Conservation (phyloP, 305 asterid genomes). For the Lippia alba region DNA sequence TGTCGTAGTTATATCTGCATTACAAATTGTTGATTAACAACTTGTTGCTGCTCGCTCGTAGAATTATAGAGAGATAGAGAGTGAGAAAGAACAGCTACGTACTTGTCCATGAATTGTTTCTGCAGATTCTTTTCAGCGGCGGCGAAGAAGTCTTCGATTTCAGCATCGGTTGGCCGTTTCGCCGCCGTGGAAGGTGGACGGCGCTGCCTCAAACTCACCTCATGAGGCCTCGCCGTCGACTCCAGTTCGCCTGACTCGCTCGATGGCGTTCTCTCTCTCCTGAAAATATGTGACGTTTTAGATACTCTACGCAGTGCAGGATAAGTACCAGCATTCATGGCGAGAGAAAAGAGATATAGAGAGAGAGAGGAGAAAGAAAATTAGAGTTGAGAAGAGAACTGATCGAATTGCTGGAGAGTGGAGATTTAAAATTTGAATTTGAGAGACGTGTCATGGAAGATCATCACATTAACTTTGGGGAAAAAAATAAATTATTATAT, state of each 20-base stretch:
- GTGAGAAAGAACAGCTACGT: conserved; percentile 24
- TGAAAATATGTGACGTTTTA: conserved; percentile 25
- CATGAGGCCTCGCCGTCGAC: conserved; percentile 37
- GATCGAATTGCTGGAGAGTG: conserved; percentile 1
- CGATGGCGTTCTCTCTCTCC: conserved; percentile 45
- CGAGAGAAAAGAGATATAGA: no score
- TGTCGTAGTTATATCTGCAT: conserved; percentile 71
- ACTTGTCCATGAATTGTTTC: conserved; percentile 55
- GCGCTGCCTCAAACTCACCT: conserved; percentile 33
- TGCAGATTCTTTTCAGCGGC: conserved; percentile 57
- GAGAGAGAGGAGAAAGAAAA: not conserved
- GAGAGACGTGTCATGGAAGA: conserved; percentile 33
- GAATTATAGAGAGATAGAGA: no score
- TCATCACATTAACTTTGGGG: conserved; percentile 23
- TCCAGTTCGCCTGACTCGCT: conserved; percentile 46
- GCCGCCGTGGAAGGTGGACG: conserved; percentile 30
- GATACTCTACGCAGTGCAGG: conserved; percentile 1
- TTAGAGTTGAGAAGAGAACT: not conserved
- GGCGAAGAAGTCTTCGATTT: conserved; percentile 68
- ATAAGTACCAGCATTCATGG: conserved; percentile 34
- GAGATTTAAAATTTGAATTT: conserved; percentile 45
- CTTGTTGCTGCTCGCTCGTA: no score
- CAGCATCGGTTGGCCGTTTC: conserved; percentile 55
- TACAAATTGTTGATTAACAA: not conserved
- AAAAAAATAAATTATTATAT: not conserved